phyloP scores from a whole-genome alignment of 73 alveolate species.

The Paramecium sexaurelia region DNA sequence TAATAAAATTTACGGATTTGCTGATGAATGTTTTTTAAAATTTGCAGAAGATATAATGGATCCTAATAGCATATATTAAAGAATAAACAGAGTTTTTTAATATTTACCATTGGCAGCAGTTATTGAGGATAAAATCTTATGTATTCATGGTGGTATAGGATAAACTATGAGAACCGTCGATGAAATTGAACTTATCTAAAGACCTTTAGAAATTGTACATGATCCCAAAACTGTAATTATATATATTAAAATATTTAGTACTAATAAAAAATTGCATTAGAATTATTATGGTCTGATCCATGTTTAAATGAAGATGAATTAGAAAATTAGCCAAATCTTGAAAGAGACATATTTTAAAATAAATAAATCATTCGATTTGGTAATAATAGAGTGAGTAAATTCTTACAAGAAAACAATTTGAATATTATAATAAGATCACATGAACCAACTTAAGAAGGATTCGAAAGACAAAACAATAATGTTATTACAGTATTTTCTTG shows the following conservation, averaged over 20 bases:
- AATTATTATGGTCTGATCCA: slow-evolving; percentile 89
- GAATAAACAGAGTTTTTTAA: slow-evolving; percentile 83
- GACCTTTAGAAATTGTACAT: slow-evolving; percentile 82
- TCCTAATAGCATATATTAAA: slow-evolving; percentile 77
- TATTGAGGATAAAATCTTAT: slow-evolving; percentile 79
- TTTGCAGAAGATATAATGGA: slow-evolving; percentile 81
- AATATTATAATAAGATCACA: slow-evolving; percentile 83
- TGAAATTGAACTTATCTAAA: slow-evolving; percentile 80
- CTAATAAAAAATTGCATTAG: slow-evolving; percentile 79
- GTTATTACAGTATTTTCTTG: slow-evolving; percentile 86
- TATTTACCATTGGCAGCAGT: slow-evolving; percentile 86
- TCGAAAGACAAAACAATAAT: slow-evolving; percentile 77
- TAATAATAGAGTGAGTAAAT: slow-evolving; percentile 81
- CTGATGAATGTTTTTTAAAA: slow-evolving; percentile 80
- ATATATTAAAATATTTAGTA: background rate
- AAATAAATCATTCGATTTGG: slow-evolving; percentile 86
- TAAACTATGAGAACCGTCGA: slow-evolving; percentile 79
- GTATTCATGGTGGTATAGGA: slow-evolving; percentile 92
- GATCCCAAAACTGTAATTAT: slow-evolving; percentile 75
- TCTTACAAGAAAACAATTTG: slow-evolving; percentile 84
- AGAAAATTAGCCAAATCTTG: slow-evolving; percentile 79
- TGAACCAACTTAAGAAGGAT: slow-evolving; percentile 84
- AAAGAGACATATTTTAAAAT: slow-evolving; percentile 81
- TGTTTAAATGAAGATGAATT: slow-evolving; percentile 78
- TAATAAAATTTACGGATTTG: slow-evolving; percentile 84